Percentiles rank a stretch among this genome's conserved stretches.
phyloP scores from a whole-genome alignment of 805 yeast species.

The Wickerhamomyces alni region DNA sequence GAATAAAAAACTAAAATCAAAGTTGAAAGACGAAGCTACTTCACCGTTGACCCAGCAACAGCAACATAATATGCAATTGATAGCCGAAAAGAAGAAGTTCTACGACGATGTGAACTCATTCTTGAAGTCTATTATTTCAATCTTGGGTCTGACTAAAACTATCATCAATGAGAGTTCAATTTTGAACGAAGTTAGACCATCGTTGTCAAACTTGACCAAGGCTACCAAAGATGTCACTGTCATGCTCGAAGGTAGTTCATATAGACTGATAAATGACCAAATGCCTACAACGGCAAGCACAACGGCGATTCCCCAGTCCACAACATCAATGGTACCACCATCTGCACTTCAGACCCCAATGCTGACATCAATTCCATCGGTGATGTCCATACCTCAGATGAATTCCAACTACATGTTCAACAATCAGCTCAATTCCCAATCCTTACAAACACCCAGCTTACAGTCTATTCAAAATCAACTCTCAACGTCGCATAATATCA shows the following conservation, averaged over 20 bases:
- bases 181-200: conserved; percentile 71
- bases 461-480: background rate
- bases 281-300: conserved; percentile 3
- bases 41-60: conserved; percentile 26
- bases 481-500: background rate
- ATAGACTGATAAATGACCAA: conserved; percentile 27
- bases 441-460: no score
- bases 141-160: conserved; percentile 75
- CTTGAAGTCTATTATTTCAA: conserved; percentile 75
- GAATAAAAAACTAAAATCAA: conserved; percentile 59
- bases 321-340: conserved; percentile 10
- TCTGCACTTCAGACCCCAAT: conserved; percentile 14
- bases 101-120: conserved; percentile 86
- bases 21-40: conserved; percentile 32
- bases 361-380: conserved; percentile 23
- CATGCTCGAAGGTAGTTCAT: conserved; percentile 64
- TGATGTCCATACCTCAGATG: conserved; percentile 25
- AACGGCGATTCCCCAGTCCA: conserved; percentile 13
- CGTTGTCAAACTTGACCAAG: conserved; percentile 75
- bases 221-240: conserved; percentile 90
- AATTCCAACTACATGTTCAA: conserved; percentile 1
- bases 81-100: conserved; percentile 52
- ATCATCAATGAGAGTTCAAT: conserved; percentile 79
- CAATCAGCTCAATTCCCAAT: background rate
- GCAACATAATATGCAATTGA: background rate